phyloP scores from a whole-genome alignment of 2,329 filamentous ascomycete genomes.

The Hymenoscyphus scutula region DNA sequence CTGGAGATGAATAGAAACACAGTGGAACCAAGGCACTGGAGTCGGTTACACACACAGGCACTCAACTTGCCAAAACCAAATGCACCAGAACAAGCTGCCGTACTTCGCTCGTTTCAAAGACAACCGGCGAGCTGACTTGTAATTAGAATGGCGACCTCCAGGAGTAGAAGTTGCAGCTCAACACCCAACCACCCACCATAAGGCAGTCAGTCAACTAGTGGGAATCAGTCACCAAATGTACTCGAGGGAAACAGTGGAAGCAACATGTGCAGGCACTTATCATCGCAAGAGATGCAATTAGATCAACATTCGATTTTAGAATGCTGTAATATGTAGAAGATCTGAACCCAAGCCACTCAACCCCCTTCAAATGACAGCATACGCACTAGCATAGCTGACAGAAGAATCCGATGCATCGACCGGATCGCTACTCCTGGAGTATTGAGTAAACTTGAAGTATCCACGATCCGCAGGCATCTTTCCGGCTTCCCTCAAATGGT shows the following conservation, averaged over 20 bases:
- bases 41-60: background rate
- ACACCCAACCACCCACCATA: background rate
- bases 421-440: conserved; percentile 81
- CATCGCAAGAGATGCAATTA: background rate
- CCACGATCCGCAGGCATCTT: conserved; percentile 38
- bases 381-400: conserved; percentile 93
- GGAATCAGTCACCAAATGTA: background rate
- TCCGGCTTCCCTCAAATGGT: conserved; percentile 50
- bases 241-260: background rate
- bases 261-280: background rate
- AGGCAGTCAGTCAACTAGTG: too few relatives aligned
- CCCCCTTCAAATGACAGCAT: conserved; percentile 59
- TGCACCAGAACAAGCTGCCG: too few relatives aligned
- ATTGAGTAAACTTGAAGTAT: conserved; percentile 71
- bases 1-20: background rate
- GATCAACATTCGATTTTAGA: background rate
- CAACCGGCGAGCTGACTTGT: too few relatives aligned
- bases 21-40: background rate
- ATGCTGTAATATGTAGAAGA: conserved; percentile 2
- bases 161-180: background rate
- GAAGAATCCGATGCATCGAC: conserved; percentile 69
- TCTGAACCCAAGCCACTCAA: background rate
- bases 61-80: background rate
- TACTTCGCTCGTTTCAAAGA: too few relatives aligned
- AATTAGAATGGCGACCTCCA: background rate